Evolutionary conservation across 1,139 yeast genomes (phyloP), one percentile per base, ranked within the genome.

Genomic region (Saccharomycopsis hybrid): DNA sequence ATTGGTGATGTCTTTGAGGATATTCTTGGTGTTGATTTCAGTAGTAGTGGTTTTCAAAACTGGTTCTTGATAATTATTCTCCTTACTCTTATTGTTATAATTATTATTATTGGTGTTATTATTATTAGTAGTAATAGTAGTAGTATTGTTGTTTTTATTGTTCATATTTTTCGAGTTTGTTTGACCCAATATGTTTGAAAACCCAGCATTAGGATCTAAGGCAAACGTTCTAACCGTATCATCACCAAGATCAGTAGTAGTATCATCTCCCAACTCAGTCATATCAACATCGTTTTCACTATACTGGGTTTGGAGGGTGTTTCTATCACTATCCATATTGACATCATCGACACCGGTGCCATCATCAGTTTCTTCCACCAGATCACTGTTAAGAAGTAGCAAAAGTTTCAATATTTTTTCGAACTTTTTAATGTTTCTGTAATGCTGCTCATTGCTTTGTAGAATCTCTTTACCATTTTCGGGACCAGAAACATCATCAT

Each of bases 371-470:
- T 39, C 45, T 5, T 27, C 44, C 18, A 18, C 18, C 18, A 18
- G 18, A 13, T 49, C 54, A 5, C 42, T 31, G 42, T 44, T 49
- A 28, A 50, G 36, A 25, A 47, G 13, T n/a, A 52, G 30, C 28
- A 49, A 41, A 4, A 52, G 30, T 39, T 50, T 52, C 11, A 52
- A 36, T n/a, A 52, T 36, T 40, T 52, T 52, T 24, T 52, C 55
- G 44, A 44, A 52, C 38, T 40, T 52, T 25, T 43, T 43, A 4
- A 52, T 49, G 28, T 43, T 50, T 33, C 28, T 18, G 7, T 7
- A 27, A 29, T 46, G 30, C 7, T 46, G 44, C 7, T 30, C 45
- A 38, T 43, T 46, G 27, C 43, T 38, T 3, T 33, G n/a, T 13
- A 25, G 18, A 4, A 3, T 24, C 5, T 30, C 39, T 5, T 39